A percentile compares a stretch with the other conserved stretches of the same genome.
These are phyloP conservation scores for Litsea cubeba DNA, from an alignment of 164 flowering plant genomes.

Conservation along the genomic window DNA sequence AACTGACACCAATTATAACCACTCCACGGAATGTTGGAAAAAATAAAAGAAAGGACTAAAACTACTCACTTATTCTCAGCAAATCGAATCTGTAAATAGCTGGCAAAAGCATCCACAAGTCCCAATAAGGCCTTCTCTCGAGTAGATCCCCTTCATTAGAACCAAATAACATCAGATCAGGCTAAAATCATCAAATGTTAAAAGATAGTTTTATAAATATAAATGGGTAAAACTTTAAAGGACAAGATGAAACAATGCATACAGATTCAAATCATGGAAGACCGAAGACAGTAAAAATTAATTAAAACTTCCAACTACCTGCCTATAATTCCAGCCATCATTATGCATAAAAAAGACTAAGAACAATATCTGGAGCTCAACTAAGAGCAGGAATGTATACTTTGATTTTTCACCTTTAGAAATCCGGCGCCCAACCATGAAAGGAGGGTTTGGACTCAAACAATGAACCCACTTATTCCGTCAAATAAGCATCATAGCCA, in stretches of 20 bases:
- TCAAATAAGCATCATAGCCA: too few relatives aligned
- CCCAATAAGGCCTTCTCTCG: slow-evolving; percentile 67
- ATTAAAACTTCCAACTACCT: neutral
- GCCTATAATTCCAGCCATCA: neutral
- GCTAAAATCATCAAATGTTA: neutral
- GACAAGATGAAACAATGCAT: neutral
- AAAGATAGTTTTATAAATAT: neutral
- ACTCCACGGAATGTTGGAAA: neutral
- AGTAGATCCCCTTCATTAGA: slow-evolving; percentile 38
- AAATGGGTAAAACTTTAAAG: neutral
- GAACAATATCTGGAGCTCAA: too few relatives aligned
- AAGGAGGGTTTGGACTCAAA: too few relatives aligned
- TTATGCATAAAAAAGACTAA: neutral
- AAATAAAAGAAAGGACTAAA: neutral
- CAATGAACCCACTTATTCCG: too few relatives aligned
- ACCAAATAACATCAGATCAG: neutral
- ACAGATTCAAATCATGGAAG: neutral
- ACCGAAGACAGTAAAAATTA: neutral
- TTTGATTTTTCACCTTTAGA: too few relatives aligned
- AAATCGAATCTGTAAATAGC: slow-evolving; percentile 58
- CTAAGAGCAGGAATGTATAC: too few relatives aligned
- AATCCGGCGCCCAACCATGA: too few relatives aligned
- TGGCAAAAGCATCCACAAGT: slow-evolving; percentile 51
- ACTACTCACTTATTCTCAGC: slow-evolving; percentile 70
- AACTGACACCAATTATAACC: neutral